phyloP scores from a whole-genome alignment of 306 rosid genomes.

The Vigna angularis region DNA sequence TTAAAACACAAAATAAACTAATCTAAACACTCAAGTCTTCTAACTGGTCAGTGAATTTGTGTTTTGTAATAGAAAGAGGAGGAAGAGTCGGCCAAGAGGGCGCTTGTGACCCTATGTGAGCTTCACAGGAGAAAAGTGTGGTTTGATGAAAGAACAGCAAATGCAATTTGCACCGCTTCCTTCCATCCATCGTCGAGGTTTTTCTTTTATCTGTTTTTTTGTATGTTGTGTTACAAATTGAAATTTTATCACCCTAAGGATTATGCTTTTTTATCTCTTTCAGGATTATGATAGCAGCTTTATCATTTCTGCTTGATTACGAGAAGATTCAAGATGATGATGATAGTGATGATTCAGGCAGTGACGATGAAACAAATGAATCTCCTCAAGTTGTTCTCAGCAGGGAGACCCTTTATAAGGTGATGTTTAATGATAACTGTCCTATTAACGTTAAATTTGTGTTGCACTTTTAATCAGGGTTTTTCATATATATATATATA shows the following conservation, averaged over 20 bases:
- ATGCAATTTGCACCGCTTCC: constrained; percentile 85
- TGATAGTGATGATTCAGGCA: constrained; percentile 73
- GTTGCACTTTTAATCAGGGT: background rate
- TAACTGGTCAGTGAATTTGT: constrained; percentile 32
- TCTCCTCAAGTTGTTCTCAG: constrained; percentile 63
- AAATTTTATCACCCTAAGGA: background rate
- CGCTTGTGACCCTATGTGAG: constrained; percentile 73
- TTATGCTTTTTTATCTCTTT: constrained; percentile 23
- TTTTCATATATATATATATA: constrained; percentile 10
- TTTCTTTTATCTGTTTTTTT: background rate
- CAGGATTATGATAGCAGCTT: constrained; percentile 89
- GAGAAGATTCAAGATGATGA: constrained; percentile 80
- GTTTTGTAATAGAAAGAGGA: constrained; percentile 67
- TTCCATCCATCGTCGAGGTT: constrained; percentile 83
- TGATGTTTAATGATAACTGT: constrained; percentile 31
- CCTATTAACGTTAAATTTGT: background rate
- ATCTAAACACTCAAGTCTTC: background rate
- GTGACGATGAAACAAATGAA: constrained; percentile 68
- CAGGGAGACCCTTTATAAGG: constrained; percentile 82
- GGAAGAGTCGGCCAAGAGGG: constrained; percentile 74
- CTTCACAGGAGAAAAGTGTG: constrained; percentile 81
- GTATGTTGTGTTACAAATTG: constrained; percentile 19
- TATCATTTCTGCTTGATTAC: constrained; percentile 82
- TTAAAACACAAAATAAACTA: background rate
- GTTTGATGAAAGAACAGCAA: constrained; percentile 91